A percentile compares a stretch with the other conserved stretches of the same genome.
phyloP scores from a whole-genome alignment of 129 eudicot species.

The Chrysanthemum seticuspe region DNA sequence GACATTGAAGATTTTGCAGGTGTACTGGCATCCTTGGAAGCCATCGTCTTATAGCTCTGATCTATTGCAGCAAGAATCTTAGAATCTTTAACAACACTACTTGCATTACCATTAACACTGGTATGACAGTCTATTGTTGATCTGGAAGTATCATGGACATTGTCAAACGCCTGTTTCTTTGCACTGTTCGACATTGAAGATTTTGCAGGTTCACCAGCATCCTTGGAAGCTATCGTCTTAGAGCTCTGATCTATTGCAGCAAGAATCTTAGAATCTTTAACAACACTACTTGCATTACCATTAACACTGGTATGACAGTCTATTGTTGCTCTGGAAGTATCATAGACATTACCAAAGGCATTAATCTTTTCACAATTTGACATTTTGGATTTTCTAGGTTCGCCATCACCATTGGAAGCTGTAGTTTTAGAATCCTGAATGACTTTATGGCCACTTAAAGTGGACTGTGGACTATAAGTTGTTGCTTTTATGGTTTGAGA shows the following conservation, averaged over 20 bases:
- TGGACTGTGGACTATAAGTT: conserved; percentile 36
- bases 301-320: background rate
- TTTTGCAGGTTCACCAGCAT: conserved; percentile 2
- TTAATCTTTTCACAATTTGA: conserved; percentile 23
- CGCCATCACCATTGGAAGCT: too few species aligned
- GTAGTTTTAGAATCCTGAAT: background rate
- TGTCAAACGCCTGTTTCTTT: conserved; percentile 11
- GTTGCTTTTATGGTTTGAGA: conserved; percentile 29
- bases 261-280: background rate
- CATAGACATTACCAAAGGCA: background rate
- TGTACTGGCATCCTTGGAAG: too few species aligned
- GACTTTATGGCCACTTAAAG: conserved; percentile 1
- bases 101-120: conserved; percentile 54
- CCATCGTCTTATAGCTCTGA: too few species aligned
- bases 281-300: conserved; percentile 2
- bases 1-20: conserved; percentile 9
- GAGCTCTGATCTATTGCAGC: background rate
- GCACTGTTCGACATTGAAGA: conserved; percentile 29
- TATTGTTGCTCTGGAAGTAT: conserved; percentile 6
- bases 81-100: conserved; percentile 49
- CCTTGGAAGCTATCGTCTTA: background rate
- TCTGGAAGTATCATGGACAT: conserved; percentile 6
- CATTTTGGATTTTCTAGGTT: conserved; percentile 10
- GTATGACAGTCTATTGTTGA: conserved; percentile 29
- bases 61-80: too few species aligned